These are phyloP conservation scores for Fomitopsis serialis DNA, from an alignment of 768 basidiomycete genomes.

Conservation along the genomic window DNA sequence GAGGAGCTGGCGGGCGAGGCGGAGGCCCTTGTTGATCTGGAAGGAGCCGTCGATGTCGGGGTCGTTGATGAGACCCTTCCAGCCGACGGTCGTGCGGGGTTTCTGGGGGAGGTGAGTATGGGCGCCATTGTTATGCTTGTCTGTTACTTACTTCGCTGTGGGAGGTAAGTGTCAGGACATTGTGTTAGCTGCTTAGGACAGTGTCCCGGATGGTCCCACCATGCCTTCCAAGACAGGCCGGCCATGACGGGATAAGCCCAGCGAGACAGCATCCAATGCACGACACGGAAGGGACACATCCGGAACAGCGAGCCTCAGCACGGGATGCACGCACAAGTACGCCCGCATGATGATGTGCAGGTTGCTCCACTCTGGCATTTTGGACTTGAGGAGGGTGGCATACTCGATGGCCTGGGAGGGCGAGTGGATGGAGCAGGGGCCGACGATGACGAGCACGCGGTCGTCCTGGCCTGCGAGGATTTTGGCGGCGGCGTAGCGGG, in stretches of 20 bases:
- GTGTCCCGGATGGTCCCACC: not conserved
- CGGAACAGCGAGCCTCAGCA: not conserved
- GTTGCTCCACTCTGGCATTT: constrained; percentile 63
- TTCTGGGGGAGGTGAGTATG: constrained; percentile 45
- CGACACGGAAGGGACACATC: not conserved
- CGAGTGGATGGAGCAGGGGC: constrained; percentile 94
- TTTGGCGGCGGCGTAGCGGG: constrained; percentile 73
- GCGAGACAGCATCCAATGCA: no score
- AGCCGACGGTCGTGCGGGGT: constrained; percentile 95
- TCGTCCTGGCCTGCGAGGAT: constrained; percentile 83
- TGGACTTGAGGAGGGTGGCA: constrained; percentile 64
- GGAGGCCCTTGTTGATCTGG: constrained; percentile 95
- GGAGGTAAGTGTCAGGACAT: not conserved
- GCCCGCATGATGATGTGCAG: constrained; percentile 93
- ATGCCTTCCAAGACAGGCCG: no score
- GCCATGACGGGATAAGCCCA: no score
- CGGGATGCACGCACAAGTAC: constrained; percentile 74
- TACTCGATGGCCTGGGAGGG: constrained; percentile 82
- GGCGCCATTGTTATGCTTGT: not conserved
- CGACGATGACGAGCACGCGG: constrained; percentile 85
- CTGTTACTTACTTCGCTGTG: constrained; percentile 32
- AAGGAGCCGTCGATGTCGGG: constrained; percentile 94
- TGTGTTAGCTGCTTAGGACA: no score
- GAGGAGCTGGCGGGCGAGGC: constrained; percentile 81
- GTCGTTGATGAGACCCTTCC: constrained; percentile 95